A percentile compares a stretch with the other conserved stretches of the same genome.
Conservation (phyloP, 1,284 basidiomycete species). For the Flammula alnicola region DNA sequence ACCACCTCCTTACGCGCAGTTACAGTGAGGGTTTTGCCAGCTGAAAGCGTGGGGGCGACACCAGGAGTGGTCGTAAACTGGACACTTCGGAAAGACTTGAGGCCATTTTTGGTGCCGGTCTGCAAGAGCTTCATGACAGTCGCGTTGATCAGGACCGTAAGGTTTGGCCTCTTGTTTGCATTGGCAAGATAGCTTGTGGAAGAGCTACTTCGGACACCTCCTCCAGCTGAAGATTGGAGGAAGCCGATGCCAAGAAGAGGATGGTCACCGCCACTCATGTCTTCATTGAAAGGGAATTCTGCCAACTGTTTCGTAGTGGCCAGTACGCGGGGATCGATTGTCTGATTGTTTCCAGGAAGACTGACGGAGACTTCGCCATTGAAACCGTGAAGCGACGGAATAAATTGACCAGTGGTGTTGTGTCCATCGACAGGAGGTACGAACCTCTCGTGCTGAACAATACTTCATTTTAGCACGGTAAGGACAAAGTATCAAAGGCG, state of each 20-base stretch:
- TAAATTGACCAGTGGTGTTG: constrained; percentile 33
- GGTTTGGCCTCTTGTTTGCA: constrained; percentile 37
- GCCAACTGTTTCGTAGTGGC: constrained; percentile 34
- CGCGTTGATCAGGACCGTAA: constrained; percentile 46
- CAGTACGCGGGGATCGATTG: constrained; percentile 39
- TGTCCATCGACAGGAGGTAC: constrained; percentile 33
- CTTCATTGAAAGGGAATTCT: constrained; percentile 43
- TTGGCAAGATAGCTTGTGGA: constrained; percentile 42
- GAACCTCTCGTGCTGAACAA: constrained; percentile 38
- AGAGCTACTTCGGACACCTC: constrained; percentile 38
- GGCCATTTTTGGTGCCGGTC: constrained; percentile 17
- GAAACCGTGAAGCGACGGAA: constrained; percentile 38
- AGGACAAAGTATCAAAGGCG: not conserved
- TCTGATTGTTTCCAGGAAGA: constrained; percentile 33
- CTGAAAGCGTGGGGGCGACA: not conserved
- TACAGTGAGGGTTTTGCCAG: too few species aligned
- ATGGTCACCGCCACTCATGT: constrained; percentile 38
- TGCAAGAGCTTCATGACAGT: constrained; percentile 42
- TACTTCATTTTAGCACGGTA: not conserved
- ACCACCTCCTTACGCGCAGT: constrained; percentile 45
- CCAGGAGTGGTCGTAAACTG: too few species aligned
- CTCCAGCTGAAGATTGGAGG: constrained; percentile 35
- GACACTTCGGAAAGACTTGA: constrained; percentile 17
- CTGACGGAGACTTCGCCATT: constrained; percentile 37
- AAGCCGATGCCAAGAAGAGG: constrained; percentile 47